Conservation (phyloP, 2,329 filamentous ascomycete genomes). For the Alternaria viburni region DNA sequence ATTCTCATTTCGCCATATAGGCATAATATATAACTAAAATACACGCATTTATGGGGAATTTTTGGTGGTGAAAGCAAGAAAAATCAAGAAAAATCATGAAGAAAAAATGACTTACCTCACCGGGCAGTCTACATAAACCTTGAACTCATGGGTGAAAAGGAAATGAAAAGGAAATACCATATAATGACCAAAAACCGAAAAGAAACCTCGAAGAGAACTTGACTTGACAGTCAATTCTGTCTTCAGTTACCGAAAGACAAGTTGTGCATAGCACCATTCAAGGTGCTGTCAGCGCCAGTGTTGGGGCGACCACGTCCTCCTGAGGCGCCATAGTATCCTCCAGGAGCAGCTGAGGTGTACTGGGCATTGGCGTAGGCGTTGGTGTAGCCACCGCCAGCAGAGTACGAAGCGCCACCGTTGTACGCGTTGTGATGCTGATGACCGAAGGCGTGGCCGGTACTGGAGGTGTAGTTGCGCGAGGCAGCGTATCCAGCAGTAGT, state of each 20-base stretch:
- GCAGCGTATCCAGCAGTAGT: conserved; percentile 20
- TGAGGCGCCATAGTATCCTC: conserved; percentile 6
- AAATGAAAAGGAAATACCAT: conserved; percentile 7
- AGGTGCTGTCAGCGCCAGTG: conserved; percentile 18
- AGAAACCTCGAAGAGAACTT: background rate
- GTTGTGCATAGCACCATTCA: conserved; percentile 33
- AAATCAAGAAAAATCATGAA: background rate
- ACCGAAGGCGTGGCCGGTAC: conserved; percentile 22
- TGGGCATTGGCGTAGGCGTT: conserved; percentile 2
- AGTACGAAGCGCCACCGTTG: conserved; percentile 9
- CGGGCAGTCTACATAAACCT: conserved; percentile 1
- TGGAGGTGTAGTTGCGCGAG: conserved; percentile 19
- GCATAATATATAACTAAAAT: conserved; percentile 7
- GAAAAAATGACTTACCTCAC: background rate
- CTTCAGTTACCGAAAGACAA: conserved; percentile 23
- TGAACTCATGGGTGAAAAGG: background rate
- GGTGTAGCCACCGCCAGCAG: conserved; percentile 6
- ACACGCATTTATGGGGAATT: conserved; percentile 10
- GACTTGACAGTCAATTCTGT: background rate
- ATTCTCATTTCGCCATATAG: conserved; percentile 18
- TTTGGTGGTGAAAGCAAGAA: background rate
- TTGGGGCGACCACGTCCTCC: conserved; percentile 14
- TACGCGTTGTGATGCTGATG: conserved; percentile 1
- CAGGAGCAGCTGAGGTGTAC: conserved; percentile 5
- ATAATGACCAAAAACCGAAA: conserved; percentile 2